Percentiles rank a stretch among this genome's conserved stretches.
Evolutionary conservation across 1,284 basidiomycete genomes (phyloP).

Genomic region (Malassezia sympodialis): DNA sequence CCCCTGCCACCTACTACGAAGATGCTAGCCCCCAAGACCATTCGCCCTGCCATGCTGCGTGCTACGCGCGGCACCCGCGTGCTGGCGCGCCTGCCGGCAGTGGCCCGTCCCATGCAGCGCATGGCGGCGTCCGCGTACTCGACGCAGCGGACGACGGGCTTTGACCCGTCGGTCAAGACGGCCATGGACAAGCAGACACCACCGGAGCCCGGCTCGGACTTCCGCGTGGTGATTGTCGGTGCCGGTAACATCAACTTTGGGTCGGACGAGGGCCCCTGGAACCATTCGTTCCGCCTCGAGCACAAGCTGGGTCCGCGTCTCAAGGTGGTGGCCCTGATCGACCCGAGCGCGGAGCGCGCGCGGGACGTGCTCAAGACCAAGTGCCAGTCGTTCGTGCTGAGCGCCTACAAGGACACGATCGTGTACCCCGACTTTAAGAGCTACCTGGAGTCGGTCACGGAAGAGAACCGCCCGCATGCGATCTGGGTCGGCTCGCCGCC

Average conservation of each 20-base stretch:
- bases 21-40: background rate
- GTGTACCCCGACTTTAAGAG: conserved; percentile 81
- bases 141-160: conserved; percentile 19
- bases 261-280: conserved; percentile 47
- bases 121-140: background rate
- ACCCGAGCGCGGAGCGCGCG: conserved; percentile 76
- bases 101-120: background rate
- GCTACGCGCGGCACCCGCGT: background rate
- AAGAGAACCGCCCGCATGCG: conserved; percentile 53
- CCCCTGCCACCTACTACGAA: background rate
- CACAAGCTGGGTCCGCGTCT: conserved; percentile 84
- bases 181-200: conserved; percentile 47
- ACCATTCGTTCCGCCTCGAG: conserved; percentile 47
- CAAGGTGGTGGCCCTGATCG: conserved; percentile 87
- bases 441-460: conserved; percentile 61
- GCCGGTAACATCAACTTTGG: conserved; percentile 45
- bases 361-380: conserved; percentile 73
- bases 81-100: background rate
- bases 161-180: conserved; percentile 36
- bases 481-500: conserved; percentile 86
- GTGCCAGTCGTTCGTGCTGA: conserved; percentile 82
- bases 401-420: conserved; percentile 81
- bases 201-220: conserved; percentile 43
- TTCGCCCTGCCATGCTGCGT: background rate
- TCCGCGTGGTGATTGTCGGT: conserved; percentile 46